Evolutionary conservation across 345 rosid genomes (phyloP).

Genomic region (Populus deltoides): DNA sequence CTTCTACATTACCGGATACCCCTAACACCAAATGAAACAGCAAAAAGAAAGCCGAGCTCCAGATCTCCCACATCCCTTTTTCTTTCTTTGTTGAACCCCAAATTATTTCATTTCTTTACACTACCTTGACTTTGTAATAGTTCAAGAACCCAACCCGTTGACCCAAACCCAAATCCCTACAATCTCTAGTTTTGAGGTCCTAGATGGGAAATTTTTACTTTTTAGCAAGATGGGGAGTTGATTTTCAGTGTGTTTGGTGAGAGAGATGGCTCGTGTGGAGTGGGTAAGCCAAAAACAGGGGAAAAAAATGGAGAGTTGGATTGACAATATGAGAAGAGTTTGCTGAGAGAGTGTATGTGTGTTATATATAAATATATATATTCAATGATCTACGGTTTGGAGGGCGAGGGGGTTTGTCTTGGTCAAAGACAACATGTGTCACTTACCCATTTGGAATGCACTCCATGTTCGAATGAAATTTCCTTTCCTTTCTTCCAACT

Average conservation of each 20-base stretch:
- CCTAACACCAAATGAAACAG: constrained; percentile 43
- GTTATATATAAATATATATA: too few relatives aligned
- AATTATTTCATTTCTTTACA: not conserved
- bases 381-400: not conserved
- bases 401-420: not conserved
- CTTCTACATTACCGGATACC: constrained; percentile 69
- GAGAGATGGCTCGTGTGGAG: not conserved
- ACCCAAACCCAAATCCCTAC: not conserved
- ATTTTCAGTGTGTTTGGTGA: not conserved
- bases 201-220: not conserved
- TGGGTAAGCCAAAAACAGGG: too few relatives aligned
- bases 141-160: not conserved
- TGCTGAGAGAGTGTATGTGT: not conserved
- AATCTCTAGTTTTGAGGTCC: not conserved
- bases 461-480: not conserved
- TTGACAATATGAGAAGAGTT: not conserved
- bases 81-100: not conserved
- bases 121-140: not conserved
- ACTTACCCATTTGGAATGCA: not conserved
- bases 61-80: constrained; percentile 26
- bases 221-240: not conserved
- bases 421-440: not conserved
- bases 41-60: constrained; percentile 37
- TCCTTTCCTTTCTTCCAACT: not conserved
- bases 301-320: not conserved